A percentile compares a stretch with the other conserved stretches of the same genome.
phyloP scores from a whole-genome alignment of 768 basidiomycete genomes.

The Russula foetens region DNA sequence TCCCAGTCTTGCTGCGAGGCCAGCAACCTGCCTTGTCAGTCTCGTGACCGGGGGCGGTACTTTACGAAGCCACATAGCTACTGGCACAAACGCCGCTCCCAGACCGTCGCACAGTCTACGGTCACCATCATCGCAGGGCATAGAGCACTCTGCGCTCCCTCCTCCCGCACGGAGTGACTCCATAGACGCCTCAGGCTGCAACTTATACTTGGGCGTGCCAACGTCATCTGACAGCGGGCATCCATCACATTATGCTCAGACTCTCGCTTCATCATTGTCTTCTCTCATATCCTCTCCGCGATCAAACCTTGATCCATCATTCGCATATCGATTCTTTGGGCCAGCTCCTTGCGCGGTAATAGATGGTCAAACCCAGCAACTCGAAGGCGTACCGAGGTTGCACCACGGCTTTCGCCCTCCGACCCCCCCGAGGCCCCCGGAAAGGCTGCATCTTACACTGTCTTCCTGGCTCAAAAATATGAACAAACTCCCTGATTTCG shows the following conservation, averaged over 20 bases:
- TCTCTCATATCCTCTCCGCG: constrained; percentile 16
- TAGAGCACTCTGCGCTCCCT: neutral
- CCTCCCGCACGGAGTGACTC: constrained; percentile 2
- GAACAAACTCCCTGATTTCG: neutral
- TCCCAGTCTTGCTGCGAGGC: constrained; percentile 71
- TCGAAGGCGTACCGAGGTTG: too few relatives aligned
- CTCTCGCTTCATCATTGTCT: constrained; percentile 19
- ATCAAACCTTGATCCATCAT: constrained; percentile 18
- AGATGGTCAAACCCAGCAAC: too few relatives aligned
- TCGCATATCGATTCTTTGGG: too few relatives aligned
- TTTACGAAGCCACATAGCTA: constrained; percentile 77
- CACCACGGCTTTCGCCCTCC: constrained; percentile 45
- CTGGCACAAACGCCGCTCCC: constrained; percentile 34
- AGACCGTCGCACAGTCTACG: constrained; percentile 14
- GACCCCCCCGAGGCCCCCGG: too few relatives aligned
- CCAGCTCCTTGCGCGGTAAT: too few relatives aligned
- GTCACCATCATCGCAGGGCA: constrained; percentile 17
- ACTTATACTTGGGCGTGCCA: constrained; percentile 13
- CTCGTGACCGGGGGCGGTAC: constrained; percentile 79
- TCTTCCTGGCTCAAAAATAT: neutral
- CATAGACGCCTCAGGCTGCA: constrained; percentile 14
- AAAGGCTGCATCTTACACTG: too few relatives aligned
- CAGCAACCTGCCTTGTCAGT: constrained; percentile 64
- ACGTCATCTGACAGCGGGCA: constrained; percentile 5
- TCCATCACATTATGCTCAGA: constrained; percentile 19